A percentile compares a stretch with the other conserved stretches of the same genome.
phyloP scores from a whole-genome alignment of 1,284 basidiomycete genomes.

The Rhodotorula glutinis region DNA sequence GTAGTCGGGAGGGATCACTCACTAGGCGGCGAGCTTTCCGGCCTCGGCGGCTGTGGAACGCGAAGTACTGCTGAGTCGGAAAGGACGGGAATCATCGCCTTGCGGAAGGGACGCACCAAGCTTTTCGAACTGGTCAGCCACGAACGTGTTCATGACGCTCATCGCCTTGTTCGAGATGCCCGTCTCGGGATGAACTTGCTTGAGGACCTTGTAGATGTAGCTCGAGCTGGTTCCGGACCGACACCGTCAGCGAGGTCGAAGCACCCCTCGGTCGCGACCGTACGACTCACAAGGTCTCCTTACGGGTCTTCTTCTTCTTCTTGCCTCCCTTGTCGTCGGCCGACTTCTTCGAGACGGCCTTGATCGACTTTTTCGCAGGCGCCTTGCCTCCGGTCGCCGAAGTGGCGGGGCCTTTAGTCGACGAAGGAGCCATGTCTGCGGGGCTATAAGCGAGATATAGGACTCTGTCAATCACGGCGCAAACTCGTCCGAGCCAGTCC shows the following conservation, averaged over 20 bases:
- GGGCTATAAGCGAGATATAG: too few relatives aligned
- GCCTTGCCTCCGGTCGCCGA: conserved; percentile 29
- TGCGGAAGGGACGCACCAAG: too few relatives aligned
- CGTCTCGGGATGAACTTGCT: conserved; percentile 92
- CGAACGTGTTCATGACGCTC: conserved; percentile 71
- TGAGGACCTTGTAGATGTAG: conserved; percentile 58
- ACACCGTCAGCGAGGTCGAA: too few relatives aligned
- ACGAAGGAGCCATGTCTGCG: background rate
- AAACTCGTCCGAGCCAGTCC: background rate
- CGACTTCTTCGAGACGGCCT: conserved; percentile 46
- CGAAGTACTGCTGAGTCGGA: background rate
- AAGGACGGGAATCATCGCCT: too few relatives aligned
- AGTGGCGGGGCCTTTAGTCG: conserved; percentile 17
- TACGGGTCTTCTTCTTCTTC: conserved; percentile 55
- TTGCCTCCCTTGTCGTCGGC: conserved; percentile 45
- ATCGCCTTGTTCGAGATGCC: conserved; percentile 98
- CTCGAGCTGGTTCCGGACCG: conserved; percentile 23
- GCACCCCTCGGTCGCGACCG: too few relatives aligned
- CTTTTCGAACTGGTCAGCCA: conserved; percentile 38
- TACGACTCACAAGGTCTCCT: conserved; percentile 50
- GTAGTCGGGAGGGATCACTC: too few relatives aligned
- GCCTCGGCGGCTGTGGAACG: conserved; percentile 67
- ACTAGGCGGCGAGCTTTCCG: conserved; percentile 79
- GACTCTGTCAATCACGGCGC: too few relatives aligned
- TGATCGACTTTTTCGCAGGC: conserved; percentile 20